A percentile compares a stretch with the other conserved stretches of the same genome.
Conservation (phyloP, 2,329 filamentous ascomycete genomes). For the Talaromyces islandicus region DNA sequence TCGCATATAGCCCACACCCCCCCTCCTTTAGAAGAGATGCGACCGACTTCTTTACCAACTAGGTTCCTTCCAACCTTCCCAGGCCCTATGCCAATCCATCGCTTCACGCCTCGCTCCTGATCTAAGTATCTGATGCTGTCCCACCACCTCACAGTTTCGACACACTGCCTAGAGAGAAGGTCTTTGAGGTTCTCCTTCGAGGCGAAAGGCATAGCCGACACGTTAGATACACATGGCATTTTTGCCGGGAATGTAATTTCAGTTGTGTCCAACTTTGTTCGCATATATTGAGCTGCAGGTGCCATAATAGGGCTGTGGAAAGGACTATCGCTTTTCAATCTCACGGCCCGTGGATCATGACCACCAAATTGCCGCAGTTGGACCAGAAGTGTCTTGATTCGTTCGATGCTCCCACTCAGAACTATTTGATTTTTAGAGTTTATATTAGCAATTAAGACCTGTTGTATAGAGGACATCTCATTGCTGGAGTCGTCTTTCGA, state of each 20-base stretch:
- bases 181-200: slow-evolving; percentile 71
- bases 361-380: slow-evolving; percentile 85
- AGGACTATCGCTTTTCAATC: slow-evolving; percentile 78
- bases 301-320: slow-evolving; percentile 92
- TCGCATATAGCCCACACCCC: slow-evolving; percentile 90
- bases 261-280: slow-evolving; percentile 56
- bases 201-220: slow-evolving; percentile 70
- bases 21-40: slow-evolving; percentile 75
- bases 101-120: slow-evolving; percentile 69
- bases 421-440: slow-evolving; percentile 97
- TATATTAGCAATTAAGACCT: slow-evolving; percentile 87
- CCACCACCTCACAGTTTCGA: slow-evolving; percentile 95
- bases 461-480: slow-evolving; percentile 69
- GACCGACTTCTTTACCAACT: slow-evolving; percentile 89
- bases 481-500: slow-evolving; percentile 62
- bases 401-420: slow-evolving; percentile 76
- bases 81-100: slow-evolving; percentile 89
- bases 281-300: slow-evolving; percentile 72
- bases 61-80: slow-evolving; percentile 91
- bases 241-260: slow-evolving; percentile 67
- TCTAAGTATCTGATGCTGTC: slow-evolving; percentile 87
- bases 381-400: slow-evolving; percentile 73
- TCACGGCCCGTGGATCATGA: slow-evolving; percentile 82
- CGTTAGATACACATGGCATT: slow-evolving; percentile 79
- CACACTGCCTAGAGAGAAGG: slow-evolving; percentile 69